These are phyloP conservation scores for Hymenoscyphus repandus DNA, from an alignment of 2,329 filamentous ascomycete species.

Conservation along the genomic window DNA sequence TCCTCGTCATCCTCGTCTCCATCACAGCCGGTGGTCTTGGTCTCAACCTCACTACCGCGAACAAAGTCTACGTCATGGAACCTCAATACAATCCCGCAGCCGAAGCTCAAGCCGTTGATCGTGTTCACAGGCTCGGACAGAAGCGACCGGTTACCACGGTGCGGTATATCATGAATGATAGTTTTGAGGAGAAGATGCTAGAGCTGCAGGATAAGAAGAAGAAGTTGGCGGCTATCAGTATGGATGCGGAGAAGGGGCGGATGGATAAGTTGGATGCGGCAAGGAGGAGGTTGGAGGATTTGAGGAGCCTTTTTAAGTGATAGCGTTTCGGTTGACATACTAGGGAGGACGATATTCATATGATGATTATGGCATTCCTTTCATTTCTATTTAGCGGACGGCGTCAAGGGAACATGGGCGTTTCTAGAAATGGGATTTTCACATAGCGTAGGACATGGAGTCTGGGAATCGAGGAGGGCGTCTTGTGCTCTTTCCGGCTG, in stretches of 20 bases:
- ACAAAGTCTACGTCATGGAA: conserved; percentile 93
- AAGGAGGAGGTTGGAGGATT: conserved; percentile 46
- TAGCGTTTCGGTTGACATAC: background rate
- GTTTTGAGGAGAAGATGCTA: conserved; percentile 93
- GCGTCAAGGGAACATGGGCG: too few relatives aligned
- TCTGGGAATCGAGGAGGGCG: too few relatives aligned
- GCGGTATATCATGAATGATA: conserved; percentile 82
- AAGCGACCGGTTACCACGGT: conserved; percentile 81
- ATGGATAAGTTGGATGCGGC: conserved; percentile 32
- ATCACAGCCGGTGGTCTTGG: conserved; percentile 90
- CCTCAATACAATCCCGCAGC: conserved; percentile 96
- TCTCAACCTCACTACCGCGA: conserved; percentile 82
- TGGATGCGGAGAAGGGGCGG: conserved; percentile 52
- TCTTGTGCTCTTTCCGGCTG: too few relatives aligned
- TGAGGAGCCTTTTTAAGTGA: conserved; percentile 49
- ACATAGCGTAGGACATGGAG: too few relatives aligned
- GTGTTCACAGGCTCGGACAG: conserved; percentile 87
- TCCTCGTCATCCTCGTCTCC: conserved; percentile 83
- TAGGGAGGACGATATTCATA: background rate
- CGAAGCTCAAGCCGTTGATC: conserved; percentile 89
- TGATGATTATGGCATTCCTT: background rate
- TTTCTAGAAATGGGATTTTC: too few relatives aligned
- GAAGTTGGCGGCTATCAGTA: conserved; percentile 79
- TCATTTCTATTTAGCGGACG: too few relatives aligned
- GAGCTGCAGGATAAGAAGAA: conserved; percentile 88